Evolutionary conservation across 2,329 filamentous ascomycete genomes (phyloP).

Genomic region (Neopestalotiopsis sp.): DNA sequence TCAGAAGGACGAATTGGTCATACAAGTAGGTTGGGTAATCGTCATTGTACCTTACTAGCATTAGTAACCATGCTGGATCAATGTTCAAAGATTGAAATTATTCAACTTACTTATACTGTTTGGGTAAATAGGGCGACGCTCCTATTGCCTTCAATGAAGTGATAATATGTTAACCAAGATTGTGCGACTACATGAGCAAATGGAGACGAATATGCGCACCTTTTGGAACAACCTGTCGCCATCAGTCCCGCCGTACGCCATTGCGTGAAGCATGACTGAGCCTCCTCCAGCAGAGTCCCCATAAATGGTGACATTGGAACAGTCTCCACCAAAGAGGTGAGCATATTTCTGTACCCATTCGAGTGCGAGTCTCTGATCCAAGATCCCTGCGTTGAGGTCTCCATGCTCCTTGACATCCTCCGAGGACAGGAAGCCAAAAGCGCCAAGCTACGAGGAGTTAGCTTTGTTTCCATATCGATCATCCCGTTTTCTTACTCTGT

Average conservation of each 20-base stretch:
- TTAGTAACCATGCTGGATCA: not conserved
- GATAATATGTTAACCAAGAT: not conserved
- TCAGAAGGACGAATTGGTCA: slow-evolving; percentile 34
- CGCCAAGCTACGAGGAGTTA: slow-evolving; percentile 1
- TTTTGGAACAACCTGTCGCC: slow-evolving; percentile 52
- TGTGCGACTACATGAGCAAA: slow-evolving; percentile 31
- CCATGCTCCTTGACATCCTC: slow-evolving; percentile 7
- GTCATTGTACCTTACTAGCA: slow-evolving; percentile 32
- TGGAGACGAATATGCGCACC: slow-evolving; percentile 49
- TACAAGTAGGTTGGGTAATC: slow-evolving; percentile 37
- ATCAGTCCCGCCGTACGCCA: slow-evolving; percentile 51
- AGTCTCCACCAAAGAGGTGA: slow-evolving; percentile 57
- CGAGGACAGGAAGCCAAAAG: slow-evolving; percentile 11
- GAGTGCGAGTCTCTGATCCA: slow-evolving; percentile 46
- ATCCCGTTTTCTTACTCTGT: not conserved
- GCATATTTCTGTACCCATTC: slow-evolving; percentile 60
- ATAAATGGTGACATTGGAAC: slow-evolving; percentile 55
- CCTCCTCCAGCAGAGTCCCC: slow-evolving; percentile 62
- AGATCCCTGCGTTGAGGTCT: not conserved
- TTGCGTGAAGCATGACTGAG: slow-evolving; percentile 50
- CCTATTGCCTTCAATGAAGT: slow-evolving; percentile 22
- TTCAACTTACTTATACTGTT: slow-evolving; percentile 13
- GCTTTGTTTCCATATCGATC: not conserved
- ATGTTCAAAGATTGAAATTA: no score
- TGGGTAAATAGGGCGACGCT: not conserved